phyloP scores from a whole-genome alignment of 1,284 basidiomycete genomes.

The Ceratobasidium sp. region DNA sequence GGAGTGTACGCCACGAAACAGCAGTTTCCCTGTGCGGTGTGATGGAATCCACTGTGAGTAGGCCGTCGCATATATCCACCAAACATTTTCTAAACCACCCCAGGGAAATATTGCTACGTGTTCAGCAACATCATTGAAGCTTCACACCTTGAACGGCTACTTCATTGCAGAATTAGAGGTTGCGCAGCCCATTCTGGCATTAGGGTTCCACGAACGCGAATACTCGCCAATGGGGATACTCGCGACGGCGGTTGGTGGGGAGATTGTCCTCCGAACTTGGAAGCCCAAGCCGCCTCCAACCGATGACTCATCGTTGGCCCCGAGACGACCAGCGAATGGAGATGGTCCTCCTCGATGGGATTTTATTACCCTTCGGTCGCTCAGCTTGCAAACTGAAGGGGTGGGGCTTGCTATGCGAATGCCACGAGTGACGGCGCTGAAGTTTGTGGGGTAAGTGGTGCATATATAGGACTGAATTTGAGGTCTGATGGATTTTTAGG shows the following conservation, averaged over 20 bases:
- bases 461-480: not conserved
- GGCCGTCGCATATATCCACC: not conserved
- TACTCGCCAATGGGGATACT: slow-evolving; percentile 71
- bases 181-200: slow-evolving; percentile 58
- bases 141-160: slow-evolving; percentile 83
- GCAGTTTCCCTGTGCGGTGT: slow-evolving; percentile 75
- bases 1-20: slow-evolving; percentile 71
- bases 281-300: slow-evolving; percentile 52
- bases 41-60: slow-evolving; percentile 80
- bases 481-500: slow-evolving; percentile 1
- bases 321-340: slow-evolving; percentile 64
- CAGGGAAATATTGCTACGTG: slow-evolving; percentile 85
- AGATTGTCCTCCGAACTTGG: slow-evolving; percentile 74
- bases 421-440: slow-evolving; percentile 66
- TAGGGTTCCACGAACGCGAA: slow-evolving; percentile 82
- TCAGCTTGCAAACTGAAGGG: slow-evolving; percentile 58
- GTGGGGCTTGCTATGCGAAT: slow-evolving; percentile 48
- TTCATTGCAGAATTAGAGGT: slow-evolving; percentile 71
- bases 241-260: slow-evolving; percentile 59
- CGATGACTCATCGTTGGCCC: not conserved
- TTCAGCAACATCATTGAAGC: slow-evolving; percentile 65
- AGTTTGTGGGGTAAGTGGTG: slow-evolving; percentile 67
- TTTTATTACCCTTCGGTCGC: slow-evolving; percentile 66
- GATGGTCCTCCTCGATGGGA: slow-evolving; percentile 68
- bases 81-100: slow-evolving; percentile 32